Conservation (phyloP, 2,329 filamentous ascomycete genomes). For the Xylaria sp. region DNA sequence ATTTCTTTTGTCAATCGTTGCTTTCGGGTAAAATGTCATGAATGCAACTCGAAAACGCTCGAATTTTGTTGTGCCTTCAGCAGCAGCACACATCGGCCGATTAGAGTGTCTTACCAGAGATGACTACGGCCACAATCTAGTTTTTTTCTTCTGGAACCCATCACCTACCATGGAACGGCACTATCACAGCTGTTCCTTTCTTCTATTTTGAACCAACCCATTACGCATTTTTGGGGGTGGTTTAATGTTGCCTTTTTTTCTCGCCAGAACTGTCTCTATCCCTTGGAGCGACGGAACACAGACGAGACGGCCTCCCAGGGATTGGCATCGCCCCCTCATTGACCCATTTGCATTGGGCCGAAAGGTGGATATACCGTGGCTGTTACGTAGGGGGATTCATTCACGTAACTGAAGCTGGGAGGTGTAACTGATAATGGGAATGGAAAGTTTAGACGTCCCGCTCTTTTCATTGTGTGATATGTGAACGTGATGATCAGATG, state of each 20-base stretch:
- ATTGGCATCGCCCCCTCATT: constrained; percentile 9
- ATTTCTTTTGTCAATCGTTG: constrained; percentile 47
- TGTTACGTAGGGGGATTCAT: constrained; percentile 19
- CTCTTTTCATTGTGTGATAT: constrained; percentile 37
- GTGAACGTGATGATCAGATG: constrained; percentile 32
- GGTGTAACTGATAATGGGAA: constrained; percentile 31
- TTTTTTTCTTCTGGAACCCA: constrained; percentile 8
- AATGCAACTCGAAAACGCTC: constrained; percentile 21
- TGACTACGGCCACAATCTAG: constrained; percentile 7
- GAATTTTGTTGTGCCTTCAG: constrained; percentile 14
- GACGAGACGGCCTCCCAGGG: constrained; percentile 6
- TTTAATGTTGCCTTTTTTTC: constrained; percentile 43
- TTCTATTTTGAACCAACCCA: constrained; percentile 29
- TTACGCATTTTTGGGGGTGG: constrained; percentile 35
- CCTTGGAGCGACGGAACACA: constrained; percentile 8
- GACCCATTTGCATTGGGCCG: constrained; percentile 19
- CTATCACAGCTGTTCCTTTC: constrained; percentile 27
- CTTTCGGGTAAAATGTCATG: constrained; percentile 28
- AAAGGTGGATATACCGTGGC: constrained; percentile 21
- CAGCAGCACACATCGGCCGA: constrained; percentile 14
- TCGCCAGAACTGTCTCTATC: constrained; percentile 30
- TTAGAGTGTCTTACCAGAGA: constrained; percentile 19
- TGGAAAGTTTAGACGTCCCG: constrained; percentile 20
- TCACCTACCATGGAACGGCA: constrained; percentile 11
- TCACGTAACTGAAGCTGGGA: constrained; percentile 25